A percentile compares a stretch with the other conserved stretches of the same genome.
phyloP scores from a whole-genome alignment of 2,329 filamentous ascomycete species.

The Curvularia lunata region DNA sequence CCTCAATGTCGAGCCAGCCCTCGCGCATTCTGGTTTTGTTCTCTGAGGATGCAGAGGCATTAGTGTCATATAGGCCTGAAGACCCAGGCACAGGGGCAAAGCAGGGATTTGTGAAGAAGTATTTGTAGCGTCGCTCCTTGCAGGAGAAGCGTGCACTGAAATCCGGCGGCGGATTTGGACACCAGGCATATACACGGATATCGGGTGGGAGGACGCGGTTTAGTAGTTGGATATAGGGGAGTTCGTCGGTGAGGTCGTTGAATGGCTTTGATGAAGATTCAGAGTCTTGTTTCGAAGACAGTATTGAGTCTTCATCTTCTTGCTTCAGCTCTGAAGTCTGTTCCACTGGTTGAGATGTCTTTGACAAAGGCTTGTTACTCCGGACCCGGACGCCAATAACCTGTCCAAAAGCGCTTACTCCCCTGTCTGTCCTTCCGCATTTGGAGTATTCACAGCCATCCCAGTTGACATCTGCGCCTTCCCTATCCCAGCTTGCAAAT shows the following conservation, averaged over 20 bases:
- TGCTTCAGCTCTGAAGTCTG: constrained; percentile 1
- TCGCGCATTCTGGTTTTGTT: constrained; percentile 30
- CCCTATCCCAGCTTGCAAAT: constrained; percentile 48
- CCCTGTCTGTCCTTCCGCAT: constrained; percentile 89
- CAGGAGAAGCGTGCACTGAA: constrained; percentile 96
- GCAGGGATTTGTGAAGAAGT: constrained; percentile 96
- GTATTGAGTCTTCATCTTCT: constrained; percentile 3
- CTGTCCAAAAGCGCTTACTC: constrained; percentile 96
- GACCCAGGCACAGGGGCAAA: constrained; percentile 71
- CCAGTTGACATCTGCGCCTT: constrained; percentile 69
- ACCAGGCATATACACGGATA: constrained; percentile 93
- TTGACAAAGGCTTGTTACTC: constrained; percentile 71
- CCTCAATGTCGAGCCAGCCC: constrained; percentile 85
- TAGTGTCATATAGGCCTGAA: constrained; percentile 55
- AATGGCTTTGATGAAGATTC: constrained; percentile 50
- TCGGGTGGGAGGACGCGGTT: constrained; percentile 89
- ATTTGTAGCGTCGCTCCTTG: constrained; percentile 87
- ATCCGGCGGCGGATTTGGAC: constrained; percentile 74
- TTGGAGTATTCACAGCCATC: constrained; percentile 90
- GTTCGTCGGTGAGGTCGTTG: constrained; percentile 77
- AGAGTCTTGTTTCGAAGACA: constrained; percentile 15
- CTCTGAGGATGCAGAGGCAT: not conserved
- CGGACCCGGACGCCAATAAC: constrained; percentile 84
- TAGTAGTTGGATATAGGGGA: constrained; percentile 81
- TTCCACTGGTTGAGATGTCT: constrained; percentile 13